Conservation (phyloP, 129 eudicot species). For the Smallanthus sonchifolius region DNA sequence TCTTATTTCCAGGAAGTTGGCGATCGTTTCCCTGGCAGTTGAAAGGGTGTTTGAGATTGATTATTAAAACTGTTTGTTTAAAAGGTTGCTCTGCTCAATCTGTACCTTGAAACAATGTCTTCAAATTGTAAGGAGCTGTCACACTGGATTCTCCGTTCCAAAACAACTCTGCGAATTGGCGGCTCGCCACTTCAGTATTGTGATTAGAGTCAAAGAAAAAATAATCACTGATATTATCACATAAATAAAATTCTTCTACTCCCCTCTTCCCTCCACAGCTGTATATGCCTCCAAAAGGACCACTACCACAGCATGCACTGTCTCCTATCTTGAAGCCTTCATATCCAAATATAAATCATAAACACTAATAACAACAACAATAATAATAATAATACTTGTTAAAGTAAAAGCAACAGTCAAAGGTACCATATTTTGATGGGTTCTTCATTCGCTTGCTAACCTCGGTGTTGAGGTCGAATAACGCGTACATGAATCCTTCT, state of each 20-base stretch:
- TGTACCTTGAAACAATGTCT: not conserved
- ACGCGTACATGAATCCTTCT: conserved; percentile 34
- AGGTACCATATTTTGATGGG: conserved; percentile 36
- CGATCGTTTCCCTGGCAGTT: not conserved
- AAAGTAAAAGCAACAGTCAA: not conserved
- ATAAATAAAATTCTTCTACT: conserved; percentile 22
- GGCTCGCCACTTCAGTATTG: conserved; percentile 32
- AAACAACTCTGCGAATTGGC: conserved; percentile 48
- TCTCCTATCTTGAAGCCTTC: conserved; percentile 45
- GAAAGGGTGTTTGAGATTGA: not conserved
- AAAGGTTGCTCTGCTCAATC: not conserved
- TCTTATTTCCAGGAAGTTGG: not conserved
- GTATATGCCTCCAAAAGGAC: conserved; percentile 32
- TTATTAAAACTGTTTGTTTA: not conserved
- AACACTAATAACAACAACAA: not conserved
- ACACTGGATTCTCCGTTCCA: conserved; percentile 38
- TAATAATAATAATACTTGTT: not conserved
- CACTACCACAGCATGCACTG: conserved; percentile 44
- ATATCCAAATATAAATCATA: not conserved
- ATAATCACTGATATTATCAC: conserved; percentile 26
- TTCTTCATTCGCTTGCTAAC: conserved; percentile 13
- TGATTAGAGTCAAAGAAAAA: conserved; percentile 52
- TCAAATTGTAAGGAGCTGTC: conserved; percentile 32
- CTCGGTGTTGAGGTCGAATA: conserved; percentile 26
- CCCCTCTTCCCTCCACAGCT: conserved; percentile 56